phyloP scores from a whole-genome alignment of 805 yeast species.

The Saturnispora sanitii region DNA sequence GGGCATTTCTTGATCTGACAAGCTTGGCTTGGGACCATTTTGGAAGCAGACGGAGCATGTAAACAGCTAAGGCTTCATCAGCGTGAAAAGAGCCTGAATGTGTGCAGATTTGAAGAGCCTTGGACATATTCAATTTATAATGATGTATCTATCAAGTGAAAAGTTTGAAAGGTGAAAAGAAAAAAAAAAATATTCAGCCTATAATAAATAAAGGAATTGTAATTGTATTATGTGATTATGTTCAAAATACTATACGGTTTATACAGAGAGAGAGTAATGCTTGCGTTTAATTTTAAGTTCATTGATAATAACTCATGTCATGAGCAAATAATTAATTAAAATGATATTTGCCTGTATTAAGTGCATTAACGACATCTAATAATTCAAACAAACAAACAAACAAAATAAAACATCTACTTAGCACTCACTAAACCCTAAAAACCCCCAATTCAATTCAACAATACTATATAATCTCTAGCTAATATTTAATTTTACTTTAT shows the following conservation, averaged over 20 bases:
- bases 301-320: too few relatives aligned
- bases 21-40: constrained; percentile 55
- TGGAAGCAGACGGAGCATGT: constrained; percentile 66
- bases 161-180: not conserved
- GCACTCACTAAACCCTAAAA: too few relatives aligned
- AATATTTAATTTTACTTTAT: too few relatives aligned
- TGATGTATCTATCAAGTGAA: not conserved
- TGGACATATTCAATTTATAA: constrained; percentile 12
- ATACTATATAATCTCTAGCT: too few relatives aligned
- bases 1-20: constrained; percentile 76
- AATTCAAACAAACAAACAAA: too few relatives aligned
- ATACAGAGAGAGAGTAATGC: too few relatives aligned
- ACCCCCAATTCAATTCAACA: too few relatives aligned
- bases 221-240: not conserved
- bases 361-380: too few relatives aligned
- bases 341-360: too few relatives aligned
- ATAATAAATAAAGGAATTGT: not conserved
- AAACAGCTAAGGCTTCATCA: constrained; percentile 92
- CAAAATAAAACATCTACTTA: too few relatives aligned
- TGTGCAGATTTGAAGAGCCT: constrained; percentile 59
- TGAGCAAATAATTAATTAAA: too few relatives aligned
- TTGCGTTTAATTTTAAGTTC: too few relatives aligned
- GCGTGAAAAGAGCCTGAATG: constrained; percentile 95
- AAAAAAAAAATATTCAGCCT: not conserved
- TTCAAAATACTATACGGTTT: not conserved